phyloP scores from a whole-genome alignment of 768 basidiomycete genomes.

The Naganishia kalamii region DNA sequence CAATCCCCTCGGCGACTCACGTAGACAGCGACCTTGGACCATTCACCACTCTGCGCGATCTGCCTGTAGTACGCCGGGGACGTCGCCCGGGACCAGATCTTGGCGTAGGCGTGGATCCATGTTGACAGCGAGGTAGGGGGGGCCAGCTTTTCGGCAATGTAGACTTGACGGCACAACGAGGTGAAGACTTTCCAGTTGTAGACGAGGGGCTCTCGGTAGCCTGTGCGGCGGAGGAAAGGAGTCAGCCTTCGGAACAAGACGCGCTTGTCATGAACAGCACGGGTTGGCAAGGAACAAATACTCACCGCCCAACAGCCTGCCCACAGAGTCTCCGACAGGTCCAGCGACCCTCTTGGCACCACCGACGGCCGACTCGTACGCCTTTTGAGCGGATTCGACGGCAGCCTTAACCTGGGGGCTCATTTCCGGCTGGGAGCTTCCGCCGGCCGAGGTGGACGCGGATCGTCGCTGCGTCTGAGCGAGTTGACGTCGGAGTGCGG shows the following conservation, averaged over 20 bases:
- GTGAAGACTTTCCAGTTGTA: conserved; percentile 45
- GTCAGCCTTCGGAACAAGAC: background rate
- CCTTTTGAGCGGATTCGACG: conserved; percentile 39
- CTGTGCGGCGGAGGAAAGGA: conserved; percentile 21
- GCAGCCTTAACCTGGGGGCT: conserved; percentile 44
- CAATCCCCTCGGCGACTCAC: conserved; percentile 36
- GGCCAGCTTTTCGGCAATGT: conserved; percentile 45
- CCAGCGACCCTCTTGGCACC: conserved; percentile 43
- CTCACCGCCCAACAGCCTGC: conserved; percentile 40
- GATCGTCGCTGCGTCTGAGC: conserved; percentile 22
- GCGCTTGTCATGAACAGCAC: background rate
- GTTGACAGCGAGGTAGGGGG: conserved; percentile 40
- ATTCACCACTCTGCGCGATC: conserved; percentile 40
- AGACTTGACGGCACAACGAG: conserved; percentile 45
- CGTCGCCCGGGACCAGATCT: conserved; percentile 36
- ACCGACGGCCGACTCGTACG: conserved; percentile 31
- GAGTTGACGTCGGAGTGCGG: conserved; percentile 26
- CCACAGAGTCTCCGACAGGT: conserved; percentile 43
- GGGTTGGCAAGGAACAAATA: background rate
- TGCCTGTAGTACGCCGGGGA: conserved; percentile 34
- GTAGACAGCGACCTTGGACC: conserved; percentile 42
- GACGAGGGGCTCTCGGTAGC: conserved; percentile 37
- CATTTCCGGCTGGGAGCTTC: conserved; percentile 25
- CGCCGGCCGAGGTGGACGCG: conserved; percentile 29
- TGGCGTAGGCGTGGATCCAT: conserved; percentile 41